phyloP scores from a whole-genome alignment of 2,329 filamentous ascomycete genomes.

The Curvularia lunata region DNA sequence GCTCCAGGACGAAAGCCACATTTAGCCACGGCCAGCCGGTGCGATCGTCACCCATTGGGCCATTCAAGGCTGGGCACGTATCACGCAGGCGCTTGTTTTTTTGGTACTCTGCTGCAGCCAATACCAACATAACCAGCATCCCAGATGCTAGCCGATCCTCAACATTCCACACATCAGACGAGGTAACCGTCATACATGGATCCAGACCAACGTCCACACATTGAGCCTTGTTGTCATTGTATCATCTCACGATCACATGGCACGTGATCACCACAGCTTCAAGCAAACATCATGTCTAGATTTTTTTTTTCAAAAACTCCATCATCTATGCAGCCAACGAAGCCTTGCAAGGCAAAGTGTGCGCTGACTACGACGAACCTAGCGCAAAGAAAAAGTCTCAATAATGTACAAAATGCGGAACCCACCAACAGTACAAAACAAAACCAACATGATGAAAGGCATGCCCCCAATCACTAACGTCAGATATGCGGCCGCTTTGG shows the following conservation, averaged over 20 bases:
- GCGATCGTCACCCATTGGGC: not conserved
- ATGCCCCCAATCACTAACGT: not conserved
- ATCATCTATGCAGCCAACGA: conserved; percentile 21
- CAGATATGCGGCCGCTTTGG: not conserved
- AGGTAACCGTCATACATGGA: not conserved
- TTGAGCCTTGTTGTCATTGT: too few species aligned
- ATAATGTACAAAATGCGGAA: conserved; percentile 26
- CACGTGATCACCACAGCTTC: not conserved
- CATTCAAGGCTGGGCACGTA: not conserved
- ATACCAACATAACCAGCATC: not conserved
- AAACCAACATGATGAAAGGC: conserved; percentile 9
- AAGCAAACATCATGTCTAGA: conserved; percentile 14
- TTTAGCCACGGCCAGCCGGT: not conserved
- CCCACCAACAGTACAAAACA: conserved; percentile 7
- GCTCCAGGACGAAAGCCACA: not conserved
- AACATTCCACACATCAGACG: not conserved
- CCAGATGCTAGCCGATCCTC: not conserved
- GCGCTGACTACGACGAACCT: conserved; percentile 9
- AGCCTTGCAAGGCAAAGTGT: conserved; percentile 4
- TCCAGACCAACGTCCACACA: not conserved
- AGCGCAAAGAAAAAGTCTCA: conserved; percentile 10
- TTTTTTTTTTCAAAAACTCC: conserved; percentile 16
- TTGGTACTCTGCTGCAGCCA: not conserved
- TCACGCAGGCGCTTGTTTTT: not conserved
- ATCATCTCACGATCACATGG: not conserved